These are phyloP conservation scores for Aspergillus cavernicola DNA, from an alignment of 495 filamentous ascomycete genomes.

Conservation along the genomic window DNA sequence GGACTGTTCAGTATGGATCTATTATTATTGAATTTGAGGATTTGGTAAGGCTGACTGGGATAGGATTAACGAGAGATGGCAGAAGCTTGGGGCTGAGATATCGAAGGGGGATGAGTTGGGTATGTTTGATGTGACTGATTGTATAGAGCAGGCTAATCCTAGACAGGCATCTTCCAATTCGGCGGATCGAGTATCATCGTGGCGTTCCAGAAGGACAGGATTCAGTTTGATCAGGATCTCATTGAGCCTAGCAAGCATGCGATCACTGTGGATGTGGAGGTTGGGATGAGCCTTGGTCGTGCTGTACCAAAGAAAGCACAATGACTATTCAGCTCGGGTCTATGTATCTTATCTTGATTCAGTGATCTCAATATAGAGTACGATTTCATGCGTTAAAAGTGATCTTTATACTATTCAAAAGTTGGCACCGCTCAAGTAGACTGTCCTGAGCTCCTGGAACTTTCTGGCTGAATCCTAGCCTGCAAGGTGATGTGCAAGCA, in stretches of 20 bases:
- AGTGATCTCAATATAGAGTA: no score
- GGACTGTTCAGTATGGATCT: slow-evolving; percentile 25
- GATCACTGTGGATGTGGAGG: slow-evolving; percentile 28
- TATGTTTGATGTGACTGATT: no score
- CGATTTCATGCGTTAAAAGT: no score
- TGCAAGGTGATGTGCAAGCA: no score
- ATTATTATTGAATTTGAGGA: background rate
- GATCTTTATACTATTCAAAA: no score
- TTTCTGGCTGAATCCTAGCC: no score
- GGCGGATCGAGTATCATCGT: slow-evolving; percentile 42
- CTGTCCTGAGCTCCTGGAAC: no score
- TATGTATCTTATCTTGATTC: no score
- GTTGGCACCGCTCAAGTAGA: no score
- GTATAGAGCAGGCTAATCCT: no score
- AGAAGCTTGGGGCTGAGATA: slow-evolving; percentile 40
- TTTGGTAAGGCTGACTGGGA: background rate
- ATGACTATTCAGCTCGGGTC: no score
- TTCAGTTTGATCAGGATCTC: slow-evolving; percentile 39
- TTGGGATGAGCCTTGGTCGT: slow-evolving; percentile 29
- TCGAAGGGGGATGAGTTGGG: slow-evolving; percentile 41
- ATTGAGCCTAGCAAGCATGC: slow-evolving; percentile 16
- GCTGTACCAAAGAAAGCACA: background rate
- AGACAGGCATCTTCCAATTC: slow-evolving; percentile 29
- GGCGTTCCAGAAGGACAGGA: slow-evolving; percentile 33
- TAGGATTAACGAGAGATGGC: slow-evolving; percentile 27